Evolutionary conservation across 768 basidiomycete species (phyloP).

Genomic region (Kwoniella shandongensis): DNA sequence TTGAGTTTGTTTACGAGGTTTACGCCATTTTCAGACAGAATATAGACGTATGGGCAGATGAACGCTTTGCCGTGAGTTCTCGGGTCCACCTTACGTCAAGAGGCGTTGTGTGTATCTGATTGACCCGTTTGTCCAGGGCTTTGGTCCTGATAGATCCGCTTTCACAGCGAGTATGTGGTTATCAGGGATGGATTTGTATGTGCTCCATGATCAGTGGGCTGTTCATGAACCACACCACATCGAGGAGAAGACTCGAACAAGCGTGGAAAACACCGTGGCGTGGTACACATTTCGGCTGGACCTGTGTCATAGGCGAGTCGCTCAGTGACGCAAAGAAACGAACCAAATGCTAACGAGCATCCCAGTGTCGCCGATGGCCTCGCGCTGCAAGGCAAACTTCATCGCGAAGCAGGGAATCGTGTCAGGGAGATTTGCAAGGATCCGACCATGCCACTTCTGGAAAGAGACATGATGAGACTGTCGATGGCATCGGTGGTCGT

Average conservation of each 20-base stretch:
- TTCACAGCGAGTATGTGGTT: neutral
- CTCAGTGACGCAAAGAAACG: too few relatives aligned
- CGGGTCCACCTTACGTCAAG: neutral
- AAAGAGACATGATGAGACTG: too few relatives aligned
- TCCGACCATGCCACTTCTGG: too few relatives aligned
- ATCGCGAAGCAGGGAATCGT: too few relatives aligned
- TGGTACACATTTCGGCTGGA: neutral
- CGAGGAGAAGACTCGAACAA: neutral
- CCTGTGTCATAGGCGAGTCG: slow-evolving; percentile 4
- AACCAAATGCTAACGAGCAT: too few relatives aligned
- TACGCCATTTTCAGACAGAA: slow-evolving; percentile 11
- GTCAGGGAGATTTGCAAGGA: too few relatives aligned
- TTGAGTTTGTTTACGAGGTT: slow-evolving; percentile 4
- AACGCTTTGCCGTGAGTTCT: slow-evolving; percentile 5
- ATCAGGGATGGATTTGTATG: slow-evolving; percentile 1
- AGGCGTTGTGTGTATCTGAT: neutral
- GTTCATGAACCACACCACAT: slow-evolving; percentile 1
- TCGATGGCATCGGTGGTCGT: too few relatives aligned
- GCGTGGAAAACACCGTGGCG: neutral
- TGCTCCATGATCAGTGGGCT: neutral
- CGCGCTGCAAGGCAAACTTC: too few relatives aligned
- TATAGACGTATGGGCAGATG: neutral
- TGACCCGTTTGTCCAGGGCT: neutral
- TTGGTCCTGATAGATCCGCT: neutral
- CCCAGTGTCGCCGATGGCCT: too few relatives aligned